Percentiles rank a stretch among this genome's conserved stretches.
phyloP scores from a whole-genome alignment of 1,284 basidiomycete genomes.

The Heterobasidion occidentale region DNA sequence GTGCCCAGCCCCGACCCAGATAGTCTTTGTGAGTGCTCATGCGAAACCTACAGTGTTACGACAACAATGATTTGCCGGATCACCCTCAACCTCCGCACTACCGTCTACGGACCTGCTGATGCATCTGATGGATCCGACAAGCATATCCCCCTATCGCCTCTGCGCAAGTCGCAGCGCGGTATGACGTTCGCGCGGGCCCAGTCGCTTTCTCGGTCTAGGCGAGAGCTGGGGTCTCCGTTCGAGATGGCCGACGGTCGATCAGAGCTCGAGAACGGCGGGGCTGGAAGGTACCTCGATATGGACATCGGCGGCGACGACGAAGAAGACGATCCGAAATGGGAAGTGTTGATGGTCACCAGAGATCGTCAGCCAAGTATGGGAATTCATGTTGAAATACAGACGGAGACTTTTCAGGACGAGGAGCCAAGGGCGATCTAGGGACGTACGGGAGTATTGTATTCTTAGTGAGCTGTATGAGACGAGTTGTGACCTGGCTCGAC shows the following conservation, averaged over 20 bases:
- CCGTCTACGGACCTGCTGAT: slow-evolving; percentile 9
- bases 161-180: not conserved
- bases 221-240: too few relatives aligned
- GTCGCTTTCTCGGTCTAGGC: not conserved
- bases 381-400: not conserved
- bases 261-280: not conserved
- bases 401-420: not conserved
- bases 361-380: not conserved
- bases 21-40: not conserved
- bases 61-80: slow-evolving; percentile 12
- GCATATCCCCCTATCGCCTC: not conserved
- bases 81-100: slow-evolving; percentile 11
- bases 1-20: not conserved
- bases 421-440: too few relatives aligned
- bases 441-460: too few relatives aligned
- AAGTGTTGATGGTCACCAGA: too few relatives aligned
- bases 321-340: too few relatives aligned
- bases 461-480: too few relatives aligned
- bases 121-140: slow-evolving; percentile 3
- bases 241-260: too few relatives aligned
- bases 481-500: too few relatives aligned
- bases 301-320: not conserved
- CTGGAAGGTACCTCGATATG: not conserved
- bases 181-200: not conserved
- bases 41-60: slow-evolving; percentile 5